phyloP scores from a whole-genome alignment of 1,284 basidiomycete genomes.

The Naganishia liquefaciens region DNA sequence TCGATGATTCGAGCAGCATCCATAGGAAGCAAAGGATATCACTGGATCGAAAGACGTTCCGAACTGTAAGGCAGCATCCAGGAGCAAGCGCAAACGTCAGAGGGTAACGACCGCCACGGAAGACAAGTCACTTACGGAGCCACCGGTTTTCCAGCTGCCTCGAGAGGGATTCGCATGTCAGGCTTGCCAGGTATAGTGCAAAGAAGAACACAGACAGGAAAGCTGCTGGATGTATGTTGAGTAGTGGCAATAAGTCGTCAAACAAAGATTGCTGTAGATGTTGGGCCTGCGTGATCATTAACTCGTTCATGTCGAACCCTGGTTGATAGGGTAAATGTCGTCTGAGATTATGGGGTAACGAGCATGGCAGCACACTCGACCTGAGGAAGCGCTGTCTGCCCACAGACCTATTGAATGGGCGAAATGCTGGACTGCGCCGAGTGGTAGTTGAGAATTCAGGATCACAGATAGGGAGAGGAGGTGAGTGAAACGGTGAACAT shows the following conservation, averaged over 20 bases:
- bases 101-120: not conserved
- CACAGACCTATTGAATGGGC: no score
- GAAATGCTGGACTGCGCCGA: no score
- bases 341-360: no score
- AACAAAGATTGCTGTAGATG: slow-evolving; percentile 22
- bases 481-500: no score
- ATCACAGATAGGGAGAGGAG: no score
- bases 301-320: slow-evolving; percentile 15
- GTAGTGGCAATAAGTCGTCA: slow-evolving; percentile 13
- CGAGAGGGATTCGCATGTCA: not conserved
- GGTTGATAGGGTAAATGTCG: not conserved
- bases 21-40: slow-evolving; percentile 25
- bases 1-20: slow-evolving; percentile 21
- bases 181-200: slow-evolving; percentile 3
- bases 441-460: no score
- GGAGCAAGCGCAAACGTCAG: not conserved
- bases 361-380: no score
- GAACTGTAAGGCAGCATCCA: not conserved
- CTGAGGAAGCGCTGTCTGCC: no score
- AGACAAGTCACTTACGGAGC: slow-evolving; percentile 4
- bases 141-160: slow-evolving; percentile 6
- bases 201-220: slow-evolving; percentile 18
- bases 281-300: slow-evolving; percentile 26
- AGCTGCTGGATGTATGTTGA: slow-evolving; percentile 15
- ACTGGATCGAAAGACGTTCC: slow-evolving; percentile 19